Evolutionary conservation across 2,329 filamentous ascomycete species (phyloP).

Genomic region (Fusarium lyarnte): DNA sequence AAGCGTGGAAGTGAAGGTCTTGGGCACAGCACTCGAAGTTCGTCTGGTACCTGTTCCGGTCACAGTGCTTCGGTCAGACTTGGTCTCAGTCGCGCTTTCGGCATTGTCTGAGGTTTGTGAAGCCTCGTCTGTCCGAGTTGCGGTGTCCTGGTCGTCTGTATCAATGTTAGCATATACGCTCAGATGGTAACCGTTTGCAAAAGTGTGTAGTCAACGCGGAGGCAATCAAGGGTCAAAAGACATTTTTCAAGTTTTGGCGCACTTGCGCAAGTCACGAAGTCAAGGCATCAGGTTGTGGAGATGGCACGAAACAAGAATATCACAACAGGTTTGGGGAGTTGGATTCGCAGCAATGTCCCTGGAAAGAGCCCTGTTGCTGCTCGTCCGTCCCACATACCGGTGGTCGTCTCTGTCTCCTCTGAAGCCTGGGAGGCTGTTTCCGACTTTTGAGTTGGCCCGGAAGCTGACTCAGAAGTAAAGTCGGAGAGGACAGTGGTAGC

Average conservation of each 20-base stretch:
- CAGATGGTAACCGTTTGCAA: background rate
- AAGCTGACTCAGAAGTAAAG: slow-evolving; percentile 17
- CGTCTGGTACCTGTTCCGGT: slow-evolving; percentile 47
- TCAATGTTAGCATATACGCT: slow-evolving; percentile 15
- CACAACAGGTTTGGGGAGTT: slow-evolving; percentile 30
- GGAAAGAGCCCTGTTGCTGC: slow-evolving; percentile 8
- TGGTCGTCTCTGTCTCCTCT: slow-evolving; percentile 33
- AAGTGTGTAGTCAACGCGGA: slow-evolving; percentile 17
- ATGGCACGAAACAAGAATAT: slow-evolving; percentile 26
- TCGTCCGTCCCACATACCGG: slow-evolving; percentile 46
- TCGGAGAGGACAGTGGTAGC: slow-evolving; percentile 12
- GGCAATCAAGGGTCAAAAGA: background rate
- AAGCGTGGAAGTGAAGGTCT: slow-evolving; percentile 58
- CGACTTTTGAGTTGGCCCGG: slow-evolving; percentile 13
- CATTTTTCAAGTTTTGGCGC: slow-evolving; percentile 20
- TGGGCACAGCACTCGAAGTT: slow-evolving; percentile 50
- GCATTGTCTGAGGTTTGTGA: slow-evolving; percentile 33
- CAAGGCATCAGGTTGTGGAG: slow-evolving; percentile 4
- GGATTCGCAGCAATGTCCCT: slow-evolving; percentile 20
- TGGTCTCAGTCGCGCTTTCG: slow-evolving; percentile 30
- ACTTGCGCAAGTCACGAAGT: slow-evolving; percentile 35
- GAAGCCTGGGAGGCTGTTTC: slow-evolving; percentile 25
- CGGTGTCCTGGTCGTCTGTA: slow-evolving; percentile 21
- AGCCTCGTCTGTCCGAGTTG: slow-evolving; percentile 20
- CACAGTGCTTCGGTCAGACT: slow-evolving; percentile 44